Evolutionary conservation across 176 grass and related monocot genomes (phyloP).

Genomic region (Bromus sterilis): DNA sequence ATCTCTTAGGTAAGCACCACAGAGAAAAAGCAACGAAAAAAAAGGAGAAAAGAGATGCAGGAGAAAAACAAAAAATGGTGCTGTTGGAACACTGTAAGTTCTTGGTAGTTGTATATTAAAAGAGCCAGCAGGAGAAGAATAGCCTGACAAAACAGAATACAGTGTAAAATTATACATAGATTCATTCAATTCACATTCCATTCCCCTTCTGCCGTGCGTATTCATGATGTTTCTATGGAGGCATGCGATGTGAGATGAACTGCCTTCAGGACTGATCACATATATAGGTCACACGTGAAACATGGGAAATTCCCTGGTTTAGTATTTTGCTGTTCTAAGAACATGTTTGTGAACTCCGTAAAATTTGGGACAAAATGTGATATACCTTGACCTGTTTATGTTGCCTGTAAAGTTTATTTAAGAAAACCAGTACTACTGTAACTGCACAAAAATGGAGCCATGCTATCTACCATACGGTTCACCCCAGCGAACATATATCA

Average conservation of each 20-base stretch:
- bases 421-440: no score
- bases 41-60: conserved; percentile 21
- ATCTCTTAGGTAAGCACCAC: conserved; percentile 22
- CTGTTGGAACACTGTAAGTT: conserved; percentile 30
- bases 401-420: no score
- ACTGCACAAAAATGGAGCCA: no score
- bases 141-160: conserved; percentile 77
- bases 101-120: conserved; percentile 67
- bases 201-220: background rate
- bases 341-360: background rate
- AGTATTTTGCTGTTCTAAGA: background rate
- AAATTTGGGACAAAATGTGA: background rate
- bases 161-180: conserved; percentile 70
- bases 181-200: conserved; percentile 66
- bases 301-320: background rate
- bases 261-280: background rate
- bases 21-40: conserved; percentile 25
- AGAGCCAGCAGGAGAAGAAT: conserved; percentile 46
- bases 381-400: background rate
- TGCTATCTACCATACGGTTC: no score
- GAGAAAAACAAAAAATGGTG: conserved; percentile 15
- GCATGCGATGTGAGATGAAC: background rate
- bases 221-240: background rate
- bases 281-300: background rate
- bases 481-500: no score